These are phyloP conservation scores for Penicillium paneum DNA, from an alignment of 2,329 filamentous ascomycete species.

Conservation along the genomic window DNA sequence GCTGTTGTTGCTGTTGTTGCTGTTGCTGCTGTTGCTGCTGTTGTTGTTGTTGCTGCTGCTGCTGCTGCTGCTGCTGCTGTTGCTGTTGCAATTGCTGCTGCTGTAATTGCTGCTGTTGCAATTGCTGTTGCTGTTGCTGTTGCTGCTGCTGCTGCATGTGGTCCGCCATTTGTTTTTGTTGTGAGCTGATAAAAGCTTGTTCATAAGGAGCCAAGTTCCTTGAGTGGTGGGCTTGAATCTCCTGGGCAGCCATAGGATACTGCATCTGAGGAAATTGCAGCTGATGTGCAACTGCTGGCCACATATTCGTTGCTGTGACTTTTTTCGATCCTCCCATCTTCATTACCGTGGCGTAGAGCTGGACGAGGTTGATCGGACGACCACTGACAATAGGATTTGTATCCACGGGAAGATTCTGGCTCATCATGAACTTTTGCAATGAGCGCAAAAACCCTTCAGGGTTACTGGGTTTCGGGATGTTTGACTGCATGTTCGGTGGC, in stretches of 20 bases:
- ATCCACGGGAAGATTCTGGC: conserved; percentile 70
- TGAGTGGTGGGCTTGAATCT: conserved; percentile 71
- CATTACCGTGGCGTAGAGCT: conserved; percentile 73
- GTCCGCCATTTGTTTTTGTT: conserved; percentile 42
- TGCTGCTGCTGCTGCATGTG: conserved; percentile 11
- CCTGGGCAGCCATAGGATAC: conserved; percentile 62
- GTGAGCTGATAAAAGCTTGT: conserved; percentile 45
- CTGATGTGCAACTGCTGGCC: conserved; percentile 67
- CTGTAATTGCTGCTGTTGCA: conserved; percentile 1
- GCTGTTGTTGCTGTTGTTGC: conserved; percentile 39
- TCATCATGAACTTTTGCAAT: conserved; percentile 72
- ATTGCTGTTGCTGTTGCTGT: conserved; percentile 39
- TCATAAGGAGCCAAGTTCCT: conserved; percentile 76
- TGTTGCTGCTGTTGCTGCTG: conserved; percentile 4
- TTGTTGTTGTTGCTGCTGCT: conserved; percentile 40
- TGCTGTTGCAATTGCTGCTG: conserved; percentile 39
- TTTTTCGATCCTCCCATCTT: conserved; percentile 74
- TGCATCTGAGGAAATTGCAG: conserved; percentile 61
- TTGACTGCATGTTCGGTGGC: conserved; percentile 40
- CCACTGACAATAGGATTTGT: conserved; percentile 70
- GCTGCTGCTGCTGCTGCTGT: conserved; percentile 40
- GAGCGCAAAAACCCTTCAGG: conserved; percentile 73
- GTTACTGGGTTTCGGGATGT: conserved; percentile 40
- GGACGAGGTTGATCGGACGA: conserved; percentile 69
- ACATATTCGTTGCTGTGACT: conserved; percentile 66